Evolutionary conservation across 192 early-diverging fungal species (phyloP).

Genomic region (Entomortierella parvispora): DNA sequence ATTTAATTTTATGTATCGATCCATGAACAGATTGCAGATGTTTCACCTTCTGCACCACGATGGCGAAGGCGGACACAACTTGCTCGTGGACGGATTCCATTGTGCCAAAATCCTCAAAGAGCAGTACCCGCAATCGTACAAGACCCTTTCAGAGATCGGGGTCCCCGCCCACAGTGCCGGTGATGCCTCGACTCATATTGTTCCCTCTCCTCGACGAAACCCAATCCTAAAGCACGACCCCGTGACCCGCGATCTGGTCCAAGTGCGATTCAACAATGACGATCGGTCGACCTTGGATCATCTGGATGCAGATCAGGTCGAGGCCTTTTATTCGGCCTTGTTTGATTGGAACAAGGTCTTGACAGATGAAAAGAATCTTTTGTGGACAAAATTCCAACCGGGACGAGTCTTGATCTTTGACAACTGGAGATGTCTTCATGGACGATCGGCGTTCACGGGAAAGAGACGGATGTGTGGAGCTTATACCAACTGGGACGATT

Average conservation of each 20-base stretch:
- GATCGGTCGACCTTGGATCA: slow-evolving; percentile 75
- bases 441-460: slow-evolving; percentile 76
- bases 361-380: slow-evolving; percentile 64
- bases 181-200: slow-evolving; percentile 70
- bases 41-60: slow-evolving; percentile 80
- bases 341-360: slow-evolving; percentile 73
- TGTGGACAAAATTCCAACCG: slow-evolving; percentile 73
- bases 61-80: slow-evolving; percentile 76
- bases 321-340: slow-evolving; percentile 76
- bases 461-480: slow-evolving; percentile 74
- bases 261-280: slow-evolving; percentile 87
- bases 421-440: slow-evolving; percentile 87
- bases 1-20: background rate
- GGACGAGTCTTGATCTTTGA: slow-evolving; percentile 81
- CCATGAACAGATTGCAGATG: slow-evolving; percentile 70
- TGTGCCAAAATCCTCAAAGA: slow-evolving; percentile 71
- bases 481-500: slow-evolving; percentile 85
- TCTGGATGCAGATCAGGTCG: slow-evolving; percentile 55
- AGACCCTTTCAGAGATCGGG: slow-evolving; percentile 63
- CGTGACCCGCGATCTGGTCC: slow-evolving; percentile 60
- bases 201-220: slow-evolving; percentile 64
- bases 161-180: slow-evolving; percentile 82
- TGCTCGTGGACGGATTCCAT: slow-evolving; percentile 85
- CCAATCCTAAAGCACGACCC: slow-evolving; percentile 77
- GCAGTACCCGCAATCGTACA: slow-evolving; percentile 66